Evolutionary conservation across 352 stramenopile species (phyloP).

Genomic region (Pythium rishiriense): DNA sequence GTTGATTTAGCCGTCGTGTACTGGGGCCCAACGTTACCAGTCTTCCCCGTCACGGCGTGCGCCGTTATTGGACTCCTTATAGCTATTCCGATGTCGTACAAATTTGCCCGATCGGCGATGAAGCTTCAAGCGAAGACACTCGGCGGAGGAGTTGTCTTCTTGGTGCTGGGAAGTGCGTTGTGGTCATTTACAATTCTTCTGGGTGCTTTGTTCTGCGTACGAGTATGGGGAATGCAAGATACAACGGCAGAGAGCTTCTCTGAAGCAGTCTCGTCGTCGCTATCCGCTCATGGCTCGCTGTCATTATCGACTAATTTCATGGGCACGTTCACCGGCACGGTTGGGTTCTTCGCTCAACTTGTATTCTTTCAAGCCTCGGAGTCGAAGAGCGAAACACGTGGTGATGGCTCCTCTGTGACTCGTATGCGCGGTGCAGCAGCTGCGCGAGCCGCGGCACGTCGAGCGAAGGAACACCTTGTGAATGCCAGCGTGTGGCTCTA

Average conservation of each 20-base stretch:
- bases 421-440: not conserved
- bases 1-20: conserved; percentile 50
- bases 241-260: not conserved
- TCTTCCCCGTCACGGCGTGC: conserved; percentile 48
- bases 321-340: conserved; percentile 47
- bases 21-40: conserved; percentile 42
- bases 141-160: conserved; percentile 49
- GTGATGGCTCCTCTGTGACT: not conserved
- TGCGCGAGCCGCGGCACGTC: conserved; percentile 16
- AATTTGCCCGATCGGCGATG: conserved; percentile 35
- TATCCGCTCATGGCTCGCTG: not conserved
- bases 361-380: conserved; percentile 46
- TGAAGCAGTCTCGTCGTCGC: not conserved
- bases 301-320: conserved; percentile 36
- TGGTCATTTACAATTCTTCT: conserved; percentile 64
- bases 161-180: conserved; percentile 49
- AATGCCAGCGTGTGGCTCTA: conserved; percentile 26
- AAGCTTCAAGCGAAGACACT: conserved; percentile 33
- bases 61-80: conserved; percentile 51
- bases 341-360: conserved; percentile 48
- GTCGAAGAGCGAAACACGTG: not conserved
- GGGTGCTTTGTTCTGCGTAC: conserved; percentile 44
- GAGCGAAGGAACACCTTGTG: conserved; percentile 22
- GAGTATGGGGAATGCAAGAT: conserved; percentile 39
- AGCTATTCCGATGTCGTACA: conserved; percentile 55